Conservation (phyloP, 1,139 yeast genomes). For the Saccharomyces hybrid region DNA sequence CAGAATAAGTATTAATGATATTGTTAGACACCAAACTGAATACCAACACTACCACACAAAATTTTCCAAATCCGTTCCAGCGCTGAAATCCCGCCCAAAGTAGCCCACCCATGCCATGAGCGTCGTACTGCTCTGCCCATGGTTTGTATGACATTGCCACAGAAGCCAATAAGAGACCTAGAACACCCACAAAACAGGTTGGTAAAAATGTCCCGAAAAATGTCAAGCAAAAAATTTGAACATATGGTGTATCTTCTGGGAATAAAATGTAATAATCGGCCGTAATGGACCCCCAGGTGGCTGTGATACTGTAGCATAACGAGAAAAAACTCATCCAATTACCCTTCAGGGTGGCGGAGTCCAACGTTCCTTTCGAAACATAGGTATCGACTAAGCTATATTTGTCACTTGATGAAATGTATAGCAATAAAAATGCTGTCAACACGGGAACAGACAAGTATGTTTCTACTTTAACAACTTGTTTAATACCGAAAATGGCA, state of each 20-base stretch:
- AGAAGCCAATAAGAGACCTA: constrained; percentile 65
- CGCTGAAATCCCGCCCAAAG: constrained; percentile 58
- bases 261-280: constrained; percentile 78
- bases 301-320: constrained; percentile 68
- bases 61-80: constrained; percentile 78
- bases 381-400: constrained; percentile 31
- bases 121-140: constrained; percentile 53
- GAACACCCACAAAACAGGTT: constrained; percentile 67
- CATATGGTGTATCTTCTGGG: constrained; percentile 63
- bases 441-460: constrained; percentile 63
- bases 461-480: constrained; percentile 61
- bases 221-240: constrained; percentile 52
- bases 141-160: constrained; percentile 55
- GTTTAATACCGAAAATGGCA: constrained; percentile 69
- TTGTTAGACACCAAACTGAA: constrained; percentile 74
- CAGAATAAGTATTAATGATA: constrained; percentile 73
- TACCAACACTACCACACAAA: constrained; percentile 59
- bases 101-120: constrained; percentile 72
- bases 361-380: constrained; percentile 30
- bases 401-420: constrained; percentile 56
- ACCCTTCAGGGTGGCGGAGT: constrained; percentile 46
- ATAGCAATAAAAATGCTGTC: constrained; percentile 59
- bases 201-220: constrained; percentile 65
- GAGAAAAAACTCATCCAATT: constrained; percentile 70
- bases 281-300: constrained; percentile 87